These are phyloP conservation scores for Adenanthera pavonina DNA, from an alignment of 306 rosid species.

Conservation along the genomic window DNA sequence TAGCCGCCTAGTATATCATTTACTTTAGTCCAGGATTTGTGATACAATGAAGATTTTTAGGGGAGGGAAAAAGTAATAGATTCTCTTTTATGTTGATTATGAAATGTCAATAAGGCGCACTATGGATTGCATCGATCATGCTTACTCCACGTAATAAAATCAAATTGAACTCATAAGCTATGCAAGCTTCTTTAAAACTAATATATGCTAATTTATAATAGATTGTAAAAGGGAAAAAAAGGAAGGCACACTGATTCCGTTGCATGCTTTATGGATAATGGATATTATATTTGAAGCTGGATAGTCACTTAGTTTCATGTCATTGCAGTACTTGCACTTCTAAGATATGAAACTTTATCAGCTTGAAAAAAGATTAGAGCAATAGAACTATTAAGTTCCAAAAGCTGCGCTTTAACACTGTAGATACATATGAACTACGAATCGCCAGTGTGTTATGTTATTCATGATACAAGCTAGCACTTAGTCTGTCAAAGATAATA, in stretches of 20 bases:
- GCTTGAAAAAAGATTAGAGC: background rate
- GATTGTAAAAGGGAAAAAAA: background rate
- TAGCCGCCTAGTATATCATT: background rate
- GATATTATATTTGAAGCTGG: background rate
- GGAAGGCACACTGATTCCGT: background rate
- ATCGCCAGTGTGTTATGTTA: background rate
- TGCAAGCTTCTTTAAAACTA: slow-evolving; percentile 9
- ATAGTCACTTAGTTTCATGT: background rate
- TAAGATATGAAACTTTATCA: background rate
- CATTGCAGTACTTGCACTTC: background rate
- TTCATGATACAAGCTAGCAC: background rate
- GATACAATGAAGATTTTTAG: too few species aligned
- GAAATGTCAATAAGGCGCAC: slow-evolving; percentile 32
- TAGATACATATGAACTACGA: background rate
- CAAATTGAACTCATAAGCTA: background rate
- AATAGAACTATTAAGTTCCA: background rate
- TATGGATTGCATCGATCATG: slow-evolving; percentile 13
- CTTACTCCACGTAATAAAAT: slow-evolving; percentile 3
- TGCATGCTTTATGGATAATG: slow-evolving; percentile 9
- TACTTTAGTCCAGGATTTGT: background rate
- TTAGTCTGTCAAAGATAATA: too few species aligned
- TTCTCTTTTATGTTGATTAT: slow-evolving; percentile 30
- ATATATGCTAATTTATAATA: background rate
- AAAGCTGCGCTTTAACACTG: background rate
- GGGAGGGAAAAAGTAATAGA: slow-evolving; percentile 20